Evolutionary conservation across 75 land plant species (phyloP).

Genomic region (Larix kaempferi): DNA sequence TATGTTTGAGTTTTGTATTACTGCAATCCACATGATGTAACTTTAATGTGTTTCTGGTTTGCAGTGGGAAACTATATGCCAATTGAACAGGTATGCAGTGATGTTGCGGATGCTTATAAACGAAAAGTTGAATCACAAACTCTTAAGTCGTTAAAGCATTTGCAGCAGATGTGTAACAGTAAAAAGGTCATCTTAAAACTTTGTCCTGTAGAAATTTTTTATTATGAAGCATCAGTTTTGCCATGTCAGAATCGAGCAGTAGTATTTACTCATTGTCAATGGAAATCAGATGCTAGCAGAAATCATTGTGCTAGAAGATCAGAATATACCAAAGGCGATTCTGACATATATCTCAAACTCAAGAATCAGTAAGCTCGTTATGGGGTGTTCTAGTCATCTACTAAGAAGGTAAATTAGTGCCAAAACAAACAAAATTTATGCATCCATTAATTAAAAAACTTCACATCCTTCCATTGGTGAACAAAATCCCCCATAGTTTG

Average conservation of each 20-base stretch:
- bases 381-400: constrained; percentile 29
- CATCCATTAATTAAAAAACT: too few relatives aligned
- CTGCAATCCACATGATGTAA: background rate
- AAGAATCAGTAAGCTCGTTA: constrained; percentile 27
- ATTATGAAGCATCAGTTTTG: background rate
- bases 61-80: constrained; percentile 38
- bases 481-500: too few relatives aligned
- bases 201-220: background rate
- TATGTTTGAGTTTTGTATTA: too few relatives aligned
- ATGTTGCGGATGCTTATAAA: constrained; percentile 32
- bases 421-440: too few relatives aligned
- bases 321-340: constrained; percentile 42
- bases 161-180: constrained; percentile 26
- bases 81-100: constrained; percentile 23
- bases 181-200: constrained; percentile 16
- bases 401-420: background rate
- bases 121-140: constrained; percentile 20
- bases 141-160: constrained; percentile 25
- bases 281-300: constrained; percentile 23
- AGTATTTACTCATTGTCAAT: background rate
- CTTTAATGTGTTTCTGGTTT: constrained; percentile 15
- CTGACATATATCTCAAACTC: constrained; percentile 33
- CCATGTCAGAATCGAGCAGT: background rate
- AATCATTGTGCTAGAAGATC: constrained; percentile 51
- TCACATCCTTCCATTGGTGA: too few relatives aligned